Evolutionary conservation across 257 asterid genomes (phyloP).

Genomic region (Buddleja alternifolia): DNA sequence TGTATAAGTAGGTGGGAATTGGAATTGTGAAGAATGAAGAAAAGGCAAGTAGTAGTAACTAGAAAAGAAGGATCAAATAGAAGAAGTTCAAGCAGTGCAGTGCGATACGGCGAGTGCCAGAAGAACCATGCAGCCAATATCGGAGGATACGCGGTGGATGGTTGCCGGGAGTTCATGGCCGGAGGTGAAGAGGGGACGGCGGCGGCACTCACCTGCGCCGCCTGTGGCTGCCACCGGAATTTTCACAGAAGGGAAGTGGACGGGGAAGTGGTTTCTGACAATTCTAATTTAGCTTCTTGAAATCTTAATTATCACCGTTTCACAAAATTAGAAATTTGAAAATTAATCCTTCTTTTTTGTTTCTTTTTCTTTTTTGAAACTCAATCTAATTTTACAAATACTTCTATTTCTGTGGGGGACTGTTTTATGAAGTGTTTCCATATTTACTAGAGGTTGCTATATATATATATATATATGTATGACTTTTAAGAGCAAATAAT

Average conservation of each 20-base stretch:
- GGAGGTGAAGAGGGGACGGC: constrained; percentile 32
- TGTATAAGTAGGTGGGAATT: neutral
- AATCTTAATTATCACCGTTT: neutral
- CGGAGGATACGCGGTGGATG: constrained; percentile 61
- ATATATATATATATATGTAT: no score
- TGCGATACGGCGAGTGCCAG: constrained; percentile 49
- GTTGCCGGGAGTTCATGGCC: constrained; percentile 62
- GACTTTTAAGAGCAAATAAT: no score
- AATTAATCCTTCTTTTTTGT: neutral
- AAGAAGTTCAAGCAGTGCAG: constrained; percentile 17
- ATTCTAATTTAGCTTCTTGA: constrained; percentile 18
- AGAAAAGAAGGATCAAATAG: constrained; percentile 30
- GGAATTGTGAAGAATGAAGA: constrained; percentile 34
- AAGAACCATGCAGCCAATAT: constrained; percentile 56
- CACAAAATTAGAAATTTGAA: neutral
- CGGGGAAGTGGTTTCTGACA: constrained; percentile 34
- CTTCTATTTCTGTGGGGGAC: no score
- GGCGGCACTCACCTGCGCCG: constrained; percentile 53
- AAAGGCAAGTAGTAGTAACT: constrained; percentile 26
- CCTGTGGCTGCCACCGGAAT: constrained; percentile 65
- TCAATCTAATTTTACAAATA: no score
- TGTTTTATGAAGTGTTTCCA: no score
- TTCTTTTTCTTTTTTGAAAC: no score
- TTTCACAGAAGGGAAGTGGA: constrained; percentile 45
- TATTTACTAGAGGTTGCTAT: no score